Evolutionary conservation across 2,329 filamentous ascomycete genomes (phyloP).

Genomic region (Magnaporthales sp.): DNA sequence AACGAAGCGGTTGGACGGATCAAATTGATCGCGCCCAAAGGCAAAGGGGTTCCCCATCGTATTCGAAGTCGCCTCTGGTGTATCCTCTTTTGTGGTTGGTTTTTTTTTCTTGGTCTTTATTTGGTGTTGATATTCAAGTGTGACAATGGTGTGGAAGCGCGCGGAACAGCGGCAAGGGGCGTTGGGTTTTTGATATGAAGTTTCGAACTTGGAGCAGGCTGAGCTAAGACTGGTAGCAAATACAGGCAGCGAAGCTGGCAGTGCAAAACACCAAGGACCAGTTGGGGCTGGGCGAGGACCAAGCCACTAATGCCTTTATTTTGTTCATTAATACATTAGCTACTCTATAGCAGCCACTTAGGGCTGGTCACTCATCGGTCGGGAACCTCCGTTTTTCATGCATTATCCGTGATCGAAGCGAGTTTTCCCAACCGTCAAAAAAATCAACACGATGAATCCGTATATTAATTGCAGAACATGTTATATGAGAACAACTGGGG

Average conservation of each 20-base stretch:
- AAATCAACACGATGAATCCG: not conserved
- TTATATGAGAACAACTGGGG: too few species aligned
- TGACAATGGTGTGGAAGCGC: not conserved
- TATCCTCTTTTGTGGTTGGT: not conserved
- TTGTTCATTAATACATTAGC: not conserved
- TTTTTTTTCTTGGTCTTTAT: not conserved
- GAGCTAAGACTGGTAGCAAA: too few species aligned
- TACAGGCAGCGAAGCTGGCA: not conserved
- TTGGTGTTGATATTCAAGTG: not conserved
- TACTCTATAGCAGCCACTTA: not conserved
- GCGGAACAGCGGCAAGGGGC: not conserved
- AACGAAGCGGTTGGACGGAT: conserved; percentile 58
- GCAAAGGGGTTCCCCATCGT: conserved; percentile 20
- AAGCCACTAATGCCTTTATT: not conserved
- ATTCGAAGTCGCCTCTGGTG: conserved; percentile 1
- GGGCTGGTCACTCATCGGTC: not conserved
- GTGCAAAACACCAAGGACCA: not conserved
- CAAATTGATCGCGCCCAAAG: conserved; percentile 35
- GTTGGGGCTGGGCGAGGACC: not conserved
- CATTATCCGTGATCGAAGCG: not conserved
- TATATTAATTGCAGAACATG: too few species aligned
- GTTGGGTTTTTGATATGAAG: not conserved
- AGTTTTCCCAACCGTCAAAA: not conserved
- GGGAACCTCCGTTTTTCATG: not conserved
- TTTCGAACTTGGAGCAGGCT: not conserved